Base-by-base conservation (phyloP, 305 asterid genomes). In the Lippia alba region DNA sequence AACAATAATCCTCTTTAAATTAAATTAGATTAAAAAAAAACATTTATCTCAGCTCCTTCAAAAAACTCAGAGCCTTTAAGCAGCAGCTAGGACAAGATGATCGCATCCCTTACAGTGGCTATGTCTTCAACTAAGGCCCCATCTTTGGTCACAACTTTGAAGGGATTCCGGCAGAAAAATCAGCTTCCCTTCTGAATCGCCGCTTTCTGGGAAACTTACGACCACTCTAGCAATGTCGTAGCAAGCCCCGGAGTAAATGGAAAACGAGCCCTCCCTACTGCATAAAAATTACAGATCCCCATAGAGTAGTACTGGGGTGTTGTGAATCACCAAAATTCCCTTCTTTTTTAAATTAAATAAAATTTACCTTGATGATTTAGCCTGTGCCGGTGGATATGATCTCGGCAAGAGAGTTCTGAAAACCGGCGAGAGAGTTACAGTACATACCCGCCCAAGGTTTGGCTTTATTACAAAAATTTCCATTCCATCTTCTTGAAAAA, bases 401-500 rank as follows among this genome's bases (percentile, higher is more conserved):
- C 79, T 94, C 95, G 0, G 89, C 91, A 30, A 89, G 90, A 8
- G 97, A 94, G 54, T 88, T 85, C 60, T 75, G 86, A 32, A 82
- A 82, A 66, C 0, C 78, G 71, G 66, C 79, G 75, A 56, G 73
- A 75, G 30, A 24, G 30, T 24, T 24, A 24, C 30, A 24, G 2
- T 24, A 24, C 30, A 24, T 24, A 24, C 30, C 30, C 30, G 3
- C 30, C 30, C 30, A 24, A 24, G 30, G 30, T 24, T 24, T 24
- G 30, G 30, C 2, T 24, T 24, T 24, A 24, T 24, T 24, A 24
- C 30, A 24, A 24, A 24, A 24, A 24, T 24, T 24, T 24, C 30
- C 30, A 24, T 3, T 24, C 3, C 30, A 24, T 24, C 30, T 24
- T 24, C 30, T 3, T 24, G 30, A 24, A 24, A 24, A 24, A 24